These are phyloP conservation scores for Trichoderma atrobrunneum DNA, from an alignment of 2,329 filamentous ascomycete species.

Conservation along the genomic window DNA sequence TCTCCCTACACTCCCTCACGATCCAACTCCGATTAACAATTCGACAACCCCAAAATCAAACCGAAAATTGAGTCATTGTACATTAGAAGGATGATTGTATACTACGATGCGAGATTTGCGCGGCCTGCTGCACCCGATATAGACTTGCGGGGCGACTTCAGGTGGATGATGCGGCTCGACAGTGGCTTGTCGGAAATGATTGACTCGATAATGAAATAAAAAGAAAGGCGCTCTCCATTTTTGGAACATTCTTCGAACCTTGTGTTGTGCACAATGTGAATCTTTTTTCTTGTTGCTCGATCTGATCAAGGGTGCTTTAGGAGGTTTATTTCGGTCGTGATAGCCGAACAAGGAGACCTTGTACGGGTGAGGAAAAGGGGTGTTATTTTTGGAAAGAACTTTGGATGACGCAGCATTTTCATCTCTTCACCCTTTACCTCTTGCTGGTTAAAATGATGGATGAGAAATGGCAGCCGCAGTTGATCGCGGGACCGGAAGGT, in stretches of 20 bases:
- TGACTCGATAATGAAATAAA: constrained; percentile 7
- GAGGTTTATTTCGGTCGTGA: not conserved
- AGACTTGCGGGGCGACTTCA: constrained; percentile 8
- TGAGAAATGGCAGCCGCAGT: not conserved
- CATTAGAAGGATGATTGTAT: constrained; percentile 26
- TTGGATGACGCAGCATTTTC: not conserved
- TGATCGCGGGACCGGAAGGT: not conserved
- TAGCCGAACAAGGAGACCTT: not conserved
- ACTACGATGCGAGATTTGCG: constrained; percentile 24
- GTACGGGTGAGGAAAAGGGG: not conserved
- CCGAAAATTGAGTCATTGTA: constrained; percentile 9
- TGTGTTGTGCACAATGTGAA: not conserved
- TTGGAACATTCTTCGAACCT: not conserved
- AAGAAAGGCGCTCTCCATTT: constrained; percentile 5
- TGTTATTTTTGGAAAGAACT: not conserved
- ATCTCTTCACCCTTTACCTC: not conserved
- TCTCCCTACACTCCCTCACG: not conserved
- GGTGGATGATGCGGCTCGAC: not conserved
- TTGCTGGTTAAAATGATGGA: not conserved
- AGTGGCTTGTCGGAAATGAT: not conserved
- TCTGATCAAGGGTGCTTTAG: not conserved
- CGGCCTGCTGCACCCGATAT: constrained; percentile 2
- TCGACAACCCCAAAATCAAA: not conserved
- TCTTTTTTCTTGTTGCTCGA: not conserved
- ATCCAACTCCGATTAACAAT: not conserved